Percentiles rank a stretch among this genome's conserved stretches.
Conservation (phyloP, 305 asterid genomes). For the Plantago coronopus region DNA sequence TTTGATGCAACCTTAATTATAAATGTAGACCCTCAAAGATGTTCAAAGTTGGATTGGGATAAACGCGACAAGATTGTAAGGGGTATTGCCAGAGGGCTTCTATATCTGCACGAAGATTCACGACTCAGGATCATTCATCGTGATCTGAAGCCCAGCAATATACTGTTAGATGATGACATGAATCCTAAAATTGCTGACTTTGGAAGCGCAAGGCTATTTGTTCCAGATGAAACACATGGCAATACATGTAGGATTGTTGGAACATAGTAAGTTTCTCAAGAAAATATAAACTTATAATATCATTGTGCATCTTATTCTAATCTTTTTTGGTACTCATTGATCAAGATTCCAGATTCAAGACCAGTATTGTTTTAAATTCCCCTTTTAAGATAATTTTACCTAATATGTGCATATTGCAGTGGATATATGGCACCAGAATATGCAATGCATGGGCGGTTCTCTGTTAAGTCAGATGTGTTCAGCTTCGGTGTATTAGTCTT, state of each 20-base stretch:
- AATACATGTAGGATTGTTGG: constrained; percentile 34
- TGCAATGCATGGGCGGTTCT: constrained; percentile 31
- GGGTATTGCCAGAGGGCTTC: constrained; percentile 42
- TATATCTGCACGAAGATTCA: constrained; percentile 51
- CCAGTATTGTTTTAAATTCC: too few species aligned
- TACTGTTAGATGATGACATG: constrained; percentile 40
- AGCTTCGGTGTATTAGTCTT: constrained; percentile 39
- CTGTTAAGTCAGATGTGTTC: constrained; percentile 37
- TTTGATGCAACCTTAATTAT: too few species aligned
- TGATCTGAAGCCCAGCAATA: constrained; percentile 41
- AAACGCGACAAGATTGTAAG: constrained; percentile 37
- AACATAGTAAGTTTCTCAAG: constrained; percentile 34
- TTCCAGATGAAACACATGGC: constrained; percentile 33
- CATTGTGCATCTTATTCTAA: background rate
- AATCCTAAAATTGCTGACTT: constrained; percentile 44
- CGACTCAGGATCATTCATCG: constrained; percentile 37
- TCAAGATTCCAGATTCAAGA: background rate
- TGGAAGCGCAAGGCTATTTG: constrained; percentile 42
- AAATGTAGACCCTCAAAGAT: constrained; percentile 2
- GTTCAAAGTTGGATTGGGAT: constrained; percentile 33
- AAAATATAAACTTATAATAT: too few species aligned
- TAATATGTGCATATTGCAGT: constrained; percentile 16
- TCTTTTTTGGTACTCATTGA: too few species aligned
- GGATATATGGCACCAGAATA: constrained; percentile 53
- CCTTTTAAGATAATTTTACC: background rate